phyloP scores from a whole-genome alignment of 139 green algal species.

The Monoraphidium neglectum region DNA sequence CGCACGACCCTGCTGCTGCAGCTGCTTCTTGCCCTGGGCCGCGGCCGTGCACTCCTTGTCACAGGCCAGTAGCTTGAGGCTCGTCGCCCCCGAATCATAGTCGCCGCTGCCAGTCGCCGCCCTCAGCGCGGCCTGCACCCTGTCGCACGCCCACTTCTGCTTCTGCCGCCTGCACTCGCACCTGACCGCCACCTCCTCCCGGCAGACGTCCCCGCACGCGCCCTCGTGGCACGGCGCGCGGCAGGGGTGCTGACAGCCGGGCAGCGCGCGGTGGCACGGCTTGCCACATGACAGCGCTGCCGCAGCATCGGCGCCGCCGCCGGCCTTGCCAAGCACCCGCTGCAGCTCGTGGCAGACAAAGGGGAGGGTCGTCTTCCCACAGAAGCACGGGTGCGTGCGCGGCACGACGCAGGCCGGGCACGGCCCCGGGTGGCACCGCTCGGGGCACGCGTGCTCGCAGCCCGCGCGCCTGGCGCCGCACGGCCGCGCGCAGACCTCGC shows the following conservation, averaged over 20 bases:
- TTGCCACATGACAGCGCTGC: slow-evolving; percentile 59
- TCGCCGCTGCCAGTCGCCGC: slow-evolving; percentile 18
- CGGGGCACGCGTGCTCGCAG: slow-evolving; percentile 66
- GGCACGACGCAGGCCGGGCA: slow-evolving; percentile 43
- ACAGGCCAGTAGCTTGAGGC: slow-evolving; percentile 62
- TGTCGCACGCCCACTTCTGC: slow-evolving; percentile 58
- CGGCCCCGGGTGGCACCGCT: slow-evolving; percentile 53
- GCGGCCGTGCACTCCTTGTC: slow-evolving; percentile 45
- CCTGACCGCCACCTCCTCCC: slow-evolving; percentile 63
- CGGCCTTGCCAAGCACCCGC: slow-evolving; percentile 4
- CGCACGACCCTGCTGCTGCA: no score
- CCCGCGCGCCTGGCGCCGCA: slow-evolving; percentile 36
- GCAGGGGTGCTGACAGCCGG: slow-evolving; percentile 68
- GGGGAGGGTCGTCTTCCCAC: slow-evolving; percentile 63
- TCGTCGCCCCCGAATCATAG: slow-evolving; percentile 38
- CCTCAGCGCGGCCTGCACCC: slow-evolving; percentile 53
- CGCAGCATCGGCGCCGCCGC: not conserved
- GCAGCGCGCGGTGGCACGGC: slow-evolving; percentile 60
- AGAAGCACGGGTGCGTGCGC: slow-evolving; percentile 49
- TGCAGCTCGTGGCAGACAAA: slow-evolving; percentile 48
- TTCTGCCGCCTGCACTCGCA: slow-evolving; percentile 69
- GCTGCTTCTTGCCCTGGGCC: not conserved
- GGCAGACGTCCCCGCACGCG: slow-evolving; percentile 53
- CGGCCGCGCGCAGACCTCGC: slow-evolving; percentile 45
- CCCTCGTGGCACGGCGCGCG: slow-evolving; percentile 58